Evolutionary conservation across 2,329 filamentous ascomycete genomes (phyloP).

Genomic region (Dothistroma pini): DNA sequence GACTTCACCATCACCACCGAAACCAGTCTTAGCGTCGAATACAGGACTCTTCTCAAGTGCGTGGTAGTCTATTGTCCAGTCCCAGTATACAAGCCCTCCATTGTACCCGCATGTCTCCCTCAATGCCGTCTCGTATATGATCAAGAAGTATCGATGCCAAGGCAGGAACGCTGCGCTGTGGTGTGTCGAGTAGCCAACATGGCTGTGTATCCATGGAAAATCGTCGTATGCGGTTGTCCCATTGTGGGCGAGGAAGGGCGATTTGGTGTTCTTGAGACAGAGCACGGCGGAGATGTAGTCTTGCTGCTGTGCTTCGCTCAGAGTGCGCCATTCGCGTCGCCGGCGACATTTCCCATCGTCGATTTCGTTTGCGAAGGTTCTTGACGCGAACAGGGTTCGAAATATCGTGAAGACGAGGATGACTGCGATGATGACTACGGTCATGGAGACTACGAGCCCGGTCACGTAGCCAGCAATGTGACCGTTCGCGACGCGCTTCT

Average conservation of each 20-base stretch:
- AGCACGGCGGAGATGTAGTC: conserved; percentile 26
- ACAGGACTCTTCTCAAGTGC: conserved; percentile 18
- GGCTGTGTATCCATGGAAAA: conserved; percentile 25
- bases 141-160: conserved; percentile 30
- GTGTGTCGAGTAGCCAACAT: conserved; percentile 13
- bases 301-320: conserved; percentile 19
- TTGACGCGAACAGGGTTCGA: background rate
- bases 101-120: conserved; percentile 25
- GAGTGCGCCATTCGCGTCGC: conserved; percentile 23
- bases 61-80: conserved; percentile 26
- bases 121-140: conserved; percentile 26
- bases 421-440: background rate
- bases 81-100: conserved; percentile 26
- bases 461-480: background rate
- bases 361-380: background rate
- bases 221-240: conserved; percentile 26
- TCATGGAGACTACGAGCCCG: background rate
- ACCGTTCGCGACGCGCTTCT: background rate
- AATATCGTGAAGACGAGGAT: background rate
- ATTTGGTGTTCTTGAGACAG: conserved; percentile 23
- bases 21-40: conserved; percentile 18
- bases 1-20: conserved; percentile 20
- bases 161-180: conserved; percentile 25
- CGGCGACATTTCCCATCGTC: background rate
- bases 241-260: conserved; percentile 13